Conservation (phyloP, 2,329 filamentous ascomycete species). For the Curvularia spicifera region DNA sequence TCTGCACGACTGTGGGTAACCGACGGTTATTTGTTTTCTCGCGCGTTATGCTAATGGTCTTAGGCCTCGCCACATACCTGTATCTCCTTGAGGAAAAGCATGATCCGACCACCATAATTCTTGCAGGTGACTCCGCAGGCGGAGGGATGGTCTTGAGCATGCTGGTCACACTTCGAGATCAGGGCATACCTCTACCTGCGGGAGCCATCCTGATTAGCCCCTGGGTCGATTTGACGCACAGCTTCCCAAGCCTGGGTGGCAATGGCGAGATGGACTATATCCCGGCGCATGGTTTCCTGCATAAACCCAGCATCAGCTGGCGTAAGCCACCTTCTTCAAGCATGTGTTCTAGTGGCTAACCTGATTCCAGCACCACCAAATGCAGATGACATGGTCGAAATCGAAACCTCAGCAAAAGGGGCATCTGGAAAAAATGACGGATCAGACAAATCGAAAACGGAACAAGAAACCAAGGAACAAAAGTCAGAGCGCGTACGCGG, state of each 20-base stretch:
- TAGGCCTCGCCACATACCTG: constrained; percentile 76
- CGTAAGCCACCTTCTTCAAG: constrained; percentile 48
- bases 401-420: constrained; percentile 41
- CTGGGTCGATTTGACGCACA: constrained; percentile 95
- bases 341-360: constrained; percentile 7
- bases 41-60: constrained; percentile 10
- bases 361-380: constrained; percentile 70
- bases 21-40: background rate
- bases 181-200: constrained; percentile 81
- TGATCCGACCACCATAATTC: constrained; percentile 78
- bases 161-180: constrained; percentile 81
- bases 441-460: constrained; percentile 30
- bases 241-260: constrained; percentile 84
- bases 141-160: constrained; percentile 86
- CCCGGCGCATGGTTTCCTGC: constrained; percentile 83
- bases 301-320: constrained; percentile 90
- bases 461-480: constrained; percentile 45
- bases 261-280: constrained; percentile 85
- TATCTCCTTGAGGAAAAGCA: constrained; percentile 75
- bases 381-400: constrained; percentile 69
- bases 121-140: constrained; percentile 92
- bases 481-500: constrained; percentile 45
- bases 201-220: constrained; percentile 91
- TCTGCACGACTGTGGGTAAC: constrained; percentile 73
- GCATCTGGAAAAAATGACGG: constrained; percentile 13